Percentiles rank a stretch among this genome's conserved stretches.
These are phyloP conservation scores for Hirsutella minnesotensis DNA, from an alignment of 2,329 filamentous ascomycete genomes.

Conservation along the genomic window DNA sequence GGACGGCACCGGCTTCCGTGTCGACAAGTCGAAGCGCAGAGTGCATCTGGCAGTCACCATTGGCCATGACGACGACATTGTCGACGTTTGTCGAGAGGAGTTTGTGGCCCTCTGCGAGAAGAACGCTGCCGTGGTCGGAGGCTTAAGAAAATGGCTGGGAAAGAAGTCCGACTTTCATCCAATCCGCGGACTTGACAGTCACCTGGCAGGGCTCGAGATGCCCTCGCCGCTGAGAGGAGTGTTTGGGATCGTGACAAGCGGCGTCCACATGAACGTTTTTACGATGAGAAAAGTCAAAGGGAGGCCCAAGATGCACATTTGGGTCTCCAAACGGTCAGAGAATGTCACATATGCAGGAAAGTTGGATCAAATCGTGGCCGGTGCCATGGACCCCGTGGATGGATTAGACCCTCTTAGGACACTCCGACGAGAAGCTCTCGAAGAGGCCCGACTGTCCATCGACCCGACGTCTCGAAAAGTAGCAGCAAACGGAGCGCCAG, in stretches of 20 bases:
- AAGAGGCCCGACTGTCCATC: constrained; percentile 20
- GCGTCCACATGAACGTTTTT: constrained; percentile 25
- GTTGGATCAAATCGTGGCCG: constrained; percentile 24
- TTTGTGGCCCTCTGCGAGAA: constrained; percentile 13
- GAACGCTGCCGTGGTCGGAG: constrained; percentile 14
- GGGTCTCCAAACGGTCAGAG: constrained; percentile 20
- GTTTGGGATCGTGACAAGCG: constrained; percentile 22
- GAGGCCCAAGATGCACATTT: constrained; percentile 14
- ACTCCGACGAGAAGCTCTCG: constrained; percentile 19
- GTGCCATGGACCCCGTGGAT: constrained; percentile 20
- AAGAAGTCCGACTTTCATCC: constrained; percentile 13
- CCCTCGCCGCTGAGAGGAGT: constrained; percentile 21
- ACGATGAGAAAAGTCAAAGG: constrained; percentile 13
- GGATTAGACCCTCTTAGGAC: constrained; percentile 14
- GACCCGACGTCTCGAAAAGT: constrained; percentile 11
- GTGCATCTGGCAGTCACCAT: constrained; percentile 11
- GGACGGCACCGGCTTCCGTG: constrained; percentile 9
- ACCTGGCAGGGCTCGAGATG: constrained; percentile 13
- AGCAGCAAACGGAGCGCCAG: constrained; percentile 4
- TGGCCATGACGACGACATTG: constrained; percentile 4
- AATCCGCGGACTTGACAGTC: constrained; percentile 13
- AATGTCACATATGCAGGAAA: constrained; percentile 20
- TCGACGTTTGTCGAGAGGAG: constrained; percentile 8
- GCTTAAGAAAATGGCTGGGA: constrained; percentile 15
- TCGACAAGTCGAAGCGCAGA: constrained; percentile 6